Evolutionary conservation across 768 basidiomycete species (phyloP).

Genomic region (Russula griseocarnosa): DNA sequence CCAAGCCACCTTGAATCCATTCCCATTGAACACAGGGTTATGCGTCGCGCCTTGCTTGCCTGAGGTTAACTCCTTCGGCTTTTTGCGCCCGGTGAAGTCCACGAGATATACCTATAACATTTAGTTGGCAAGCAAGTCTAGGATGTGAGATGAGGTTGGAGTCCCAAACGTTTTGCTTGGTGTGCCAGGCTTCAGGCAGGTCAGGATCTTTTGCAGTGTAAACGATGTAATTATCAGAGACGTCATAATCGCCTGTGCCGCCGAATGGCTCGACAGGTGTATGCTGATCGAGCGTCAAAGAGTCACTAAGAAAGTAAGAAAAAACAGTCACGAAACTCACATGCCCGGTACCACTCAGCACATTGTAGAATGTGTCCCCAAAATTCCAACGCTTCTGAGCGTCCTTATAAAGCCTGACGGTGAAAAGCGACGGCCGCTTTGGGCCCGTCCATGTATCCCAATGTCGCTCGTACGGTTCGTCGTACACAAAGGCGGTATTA

Average conservation of each 20-base stretch:
- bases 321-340: constrained; percentile 40
- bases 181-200: constrained; percentile 77
- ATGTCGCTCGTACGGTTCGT: constrained; percentile 46
- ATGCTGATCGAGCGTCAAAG: constrained; percentile 40
- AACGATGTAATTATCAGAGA: constrained; percentile 63
- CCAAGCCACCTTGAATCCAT: constrained; percentile 79
- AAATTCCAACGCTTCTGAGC: constrained; percentile 52
- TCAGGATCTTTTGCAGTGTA: constrained; percentile 84
- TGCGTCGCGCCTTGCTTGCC: constrained; percentile 82
- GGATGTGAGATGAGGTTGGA: neutral
- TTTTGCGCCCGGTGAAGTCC: constrained; percentile 46
- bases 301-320: neutral
- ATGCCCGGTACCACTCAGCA: constrained; percentile 63
- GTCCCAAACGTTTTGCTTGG: constrained; percentile 70
- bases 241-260: constrained; percentile 75
- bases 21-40: constrained; percentile 61
- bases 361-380: constrained; percentile 50
- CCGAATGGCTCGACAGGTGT: constrained; percentile 84
- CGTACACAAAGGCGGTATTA: constrained; percentile 55
- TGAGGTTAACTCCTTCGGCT: constrained; percentile 68
- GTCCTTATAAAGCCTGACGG: constrained; percentile 51
- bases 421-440: constrained; percentile 70
- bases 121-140: constrained; percentile 4
- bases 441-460: constrained; percentile 68
- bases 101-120: constrained; percentile 62